phyloP scores from a whole-genome alignment of 371 early-diverging fungal species.

The Mucor velutinosus region DNA sequence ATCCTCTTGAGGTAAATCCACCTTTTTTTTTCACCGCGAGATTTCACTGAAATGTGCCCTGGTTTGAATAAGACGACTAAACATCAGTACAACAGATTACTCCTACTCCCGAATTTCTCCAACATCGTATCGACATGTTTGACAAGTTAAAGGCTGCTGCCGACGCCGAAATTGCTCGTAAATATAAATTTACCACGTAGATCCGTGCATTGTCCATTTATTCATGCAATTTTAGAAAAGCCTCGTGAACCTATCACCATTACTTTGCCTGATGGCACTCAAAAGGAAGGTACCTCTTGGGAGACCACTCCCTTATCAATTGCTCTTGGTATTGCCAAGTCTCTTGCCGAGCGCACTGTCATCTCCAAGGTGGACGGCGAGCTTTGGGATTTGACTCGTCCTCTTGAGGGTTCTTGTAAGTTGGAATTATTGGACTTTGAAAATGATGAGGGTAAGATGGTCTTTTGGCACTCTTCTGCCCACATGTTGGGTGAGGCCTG shows the following conservation, averaged over 20 bases:
- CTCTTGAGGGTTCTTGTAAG: constrained; percentile 78
- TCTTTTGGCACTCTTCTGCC: constrained; percentile 99
- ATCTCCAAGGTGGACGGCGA: constrained; percentile 96
- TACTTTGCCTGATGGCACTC: constrained; percentile 89
- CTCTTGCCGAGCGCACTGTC: constrained; percentile 88
- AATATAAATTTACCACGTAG: constrained; percentile 10
- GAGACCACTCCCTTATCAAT: constrained; percentile 97
- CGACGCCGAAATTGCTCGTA: constrained; percentile 82
- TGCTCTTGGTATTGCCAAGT: constrained; percentile 86
- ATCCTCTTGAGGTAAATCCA: constrained; percentile 59
- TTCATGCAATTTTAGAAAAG: constrained; percentile 55
- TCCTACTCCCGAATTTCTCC: constrained; percentile 82
- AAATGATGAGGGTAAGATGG: constrained; percentile 89
- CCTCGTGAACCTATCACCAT: constrained; percentile 87
- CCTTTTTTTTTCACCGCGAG: background rate
- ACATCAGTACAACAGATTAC: constrained; percentile 42
- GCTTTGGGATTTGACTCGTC: constrained; percentile 93
- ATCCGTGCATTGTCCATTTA: background rate
- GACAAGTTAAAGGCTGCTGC: constrained; percentile 82
- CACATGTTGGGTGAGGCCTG: constrained; percentile 99
- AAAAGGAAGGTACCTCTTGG: constrained; percentile 88
- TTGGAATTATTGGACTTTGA: constrained; percentile 98
- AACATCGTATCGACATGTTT: constrained; percentile 90
- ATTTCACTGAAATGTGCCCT: background rate
- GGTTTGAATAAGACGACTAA: background rate